Evolutionary conservation across 805 yeast species (phyloP), one percentile per base, ranked within the genome.

Genomic region (Candida maris): DNA sequence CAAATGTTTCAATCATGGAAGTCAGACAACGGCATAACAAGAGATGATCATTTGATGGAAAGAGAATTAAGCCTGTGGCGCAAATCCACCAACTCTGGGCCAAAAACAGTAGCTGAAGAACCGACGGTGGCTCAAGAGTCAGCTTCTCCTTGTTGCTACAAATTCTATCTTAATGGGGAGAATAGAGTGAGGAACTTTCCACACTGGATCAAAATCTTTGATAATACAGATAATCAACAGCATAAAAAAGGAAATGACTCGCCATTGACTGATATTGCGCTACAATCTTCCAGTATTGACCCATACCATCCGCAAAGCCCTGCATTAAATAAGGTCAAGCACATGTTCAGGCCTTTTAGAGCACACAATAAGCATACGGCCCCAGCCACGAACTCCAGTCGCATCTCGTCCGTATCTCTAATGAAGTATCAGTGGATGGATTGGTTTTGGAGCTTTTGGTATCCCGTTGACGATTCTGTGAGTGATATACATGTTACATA

Each of bases 401-500:
- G 32, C 18, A 24, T 37, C 5, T 35, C 43, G n/a, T 24, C 45
- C 6, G 26, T 42, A 6, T 38, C 41, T 13, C 27, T 29, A 6
- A 30, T 39, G 27, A 48, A 37, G 23, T 38, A 44, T 24, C 31
- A 34, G 19, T 41, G 46, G 42, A 35, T 45, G 9, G 50, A 47
- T 27, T 49, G 54, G 54, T 45, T 49, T 20, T 49, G 51, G 54
- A 35, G 46, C 10, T 37, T 47, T 22, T 49, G 54, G 54, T 49
- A 47, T 19, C 54, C 54, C 16, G 47, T 46, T 15, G 51, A 46
- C 23, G 45, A 39, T n/a, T 17, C 32, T 10, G 6, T 16, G 23
- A 27, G 30, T 24, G 12, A 35, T 18, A 10, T 25, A 14, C n/a
- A n/a, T n/a, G n/a, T n/a, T n/a, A n/a, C n/a, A n/a, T n/a, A n/a